Base-by-base conservation (phyloP, 768 basidiomycete genomes). In the Agrocybe chaxingu region DNA sequence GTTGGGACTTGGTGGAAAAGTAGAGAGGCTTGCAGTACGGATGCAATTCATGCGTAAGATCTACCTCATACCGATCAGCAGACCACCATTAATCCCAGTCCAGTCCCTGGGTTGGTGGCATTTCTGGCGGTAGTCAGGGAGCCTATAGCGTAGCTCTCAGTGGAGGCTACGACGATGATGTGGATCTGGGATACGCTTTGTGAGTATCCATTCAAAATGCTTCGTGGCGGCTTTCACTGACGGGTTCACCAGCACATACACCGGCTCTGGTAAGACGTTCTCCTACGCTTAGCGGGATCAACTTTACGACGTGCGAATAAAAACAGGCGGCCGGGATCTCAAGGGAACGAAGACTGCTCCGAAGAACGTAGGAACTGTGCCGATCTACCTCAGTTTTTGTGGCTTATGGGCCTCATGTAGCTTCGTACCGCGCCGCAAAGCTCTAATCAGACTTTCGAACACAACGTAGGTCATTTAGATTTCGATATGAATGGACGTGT, bases 351-450 rank as follows among this genome's bases (percentile, higher is more conserved):
- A 86, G 63, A 65, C 71, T 3, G 78, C 79, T 1, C 92, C 89
- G 0, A 94, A 95, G 66, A 96, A 96, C 68, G 91, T 91, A 45
- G 33, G 79, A 64, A 8, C 30, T 29, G 12, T 24, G 54, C 12
- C 24, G 42, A 13, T 32, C 33, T 8, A 7, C 34, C 12, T 30
- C 8, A 2, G n/a, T 16, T 10, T 4, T 5, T 46, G 33, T 36
- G 29, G 31, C 34, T 36, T 43, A 37, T 43, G 46, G 34, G 37
- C 29, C 43, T 43, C 8, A 12, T 47, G n/a, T 46, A 92, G 89
- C 82, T 96, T 40, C 87, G 94, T 10, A 95, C 93, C 0, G 94
- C 88, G 7, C 86, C 85, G 3, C 94, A 97, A 65, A 91, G 84
- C 57, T 85, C 73, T 44, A 82, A 95, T 63, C 93, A 96, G 64